Conservation (phyloP, 352 stramenopile species). For the Plasmopara muralis region DNA sequence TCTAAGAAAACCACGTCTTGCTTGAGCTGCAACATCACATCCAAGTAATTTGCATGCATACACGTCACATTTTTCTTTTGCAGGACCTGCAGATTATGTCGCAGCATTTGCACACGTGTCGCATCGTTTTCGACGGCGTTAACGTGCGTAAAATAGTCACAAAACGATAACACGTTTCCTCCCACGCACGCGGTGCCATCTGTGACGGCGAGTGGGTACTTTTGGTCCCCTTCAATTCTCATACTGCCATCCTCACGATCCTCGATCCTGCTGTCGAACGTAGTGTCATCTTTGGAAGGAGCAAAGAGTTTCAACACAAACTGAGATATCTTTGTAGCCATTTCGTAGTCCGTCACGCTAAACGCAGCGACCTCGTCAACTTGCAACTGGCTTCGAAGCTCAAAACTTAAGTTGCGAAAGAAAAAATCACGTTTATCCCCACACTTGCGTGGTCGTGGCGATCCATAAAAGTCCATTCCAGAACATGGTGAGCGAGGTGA, state of each 20-base stretch:
- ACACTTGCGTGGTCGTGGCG: slow-evolving; percentile 37
- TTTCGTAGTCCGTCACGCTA: slow-evolving; percentile 77
- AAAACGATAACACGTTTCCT: slow-evolving; percentile 78
- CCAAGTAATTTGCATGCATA: slow-evolving; percentile 54
- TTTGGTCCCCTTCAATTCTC: slow-evolving; percentile 15
- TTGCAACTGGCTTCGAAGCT: slow-evolving; percentile 57
- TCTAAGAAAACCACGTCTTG: slow-evolving; percentile 82
- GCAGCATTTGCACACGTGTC: slow-evolving; percentile 61
- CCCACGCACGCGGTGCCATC: slow-evolving; percentile 77
- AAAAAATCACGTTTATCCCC: slow-evolving; percentile 83
- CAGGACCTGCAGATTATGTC: slow-evolving; percentile 63
- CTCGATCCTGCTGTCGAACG: slow-evolving; percentile 9
- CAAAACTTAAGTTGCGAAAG: slow-evolving; percentile 66
- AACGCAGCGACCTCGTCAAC: slow-evolving; percentile 75
- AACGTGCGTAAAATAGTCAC: slow-evolving; percentile 65
- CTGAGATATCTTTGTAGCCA: slow-evolving; percentile 66
- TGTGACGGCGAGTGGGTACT: slow-evolving; percentile 49
- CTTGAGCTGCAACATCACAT: slow-evolving; percentile 62
- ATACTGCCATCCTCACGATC: slow-evolving; percentile 10
- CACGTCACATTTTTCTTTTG: slow-evolving; percentile 53
- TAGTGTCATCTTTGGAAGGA: slow-evolving; percentile 9
- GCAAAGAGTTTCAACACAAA: slow-evolving; percentile 46
- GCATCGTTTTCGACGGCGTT: slow-evolving; percentile 68
- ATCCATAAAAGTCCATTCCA: slow-evolving; percentile 17
- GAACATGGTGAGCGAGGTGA: slow-evolving; percentile 21